phyloP scores from a whole-genome alignment of 1,139 yeast genomes.

The Citeromyces hawaiiensis region DNA sequence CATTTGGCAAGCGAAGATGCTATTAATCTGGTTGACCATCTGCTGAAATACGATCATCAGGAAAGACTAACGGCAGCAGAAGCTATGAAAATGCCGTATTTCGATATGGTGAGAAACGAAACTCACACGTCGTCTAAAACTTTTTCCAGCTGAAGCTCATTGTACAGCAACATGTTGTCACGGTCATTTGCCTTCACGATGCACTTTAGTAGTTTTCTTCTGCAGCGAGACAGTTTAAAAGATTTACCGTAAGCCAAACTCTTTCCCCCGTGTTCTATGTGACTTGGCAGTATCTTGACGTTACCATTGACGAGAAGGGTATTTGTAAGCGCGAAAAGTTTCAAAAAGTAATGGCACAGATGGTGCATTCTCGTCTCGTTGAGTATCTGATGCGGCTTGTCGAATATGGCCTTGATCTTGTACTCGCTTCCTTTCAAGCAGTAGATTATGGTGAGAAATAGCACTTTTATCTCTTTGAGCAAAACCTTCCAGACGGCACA shows the following conservation, averaged over 20 bases:
- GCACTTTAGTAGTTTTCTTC: not conserved
- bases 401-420: not conserved
- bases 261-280: not conserved
- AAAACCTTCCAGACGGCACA: not conserved
- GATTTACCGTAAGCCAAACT: not conserved
- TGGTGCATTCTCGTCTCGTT: not conserved
- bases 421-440: not conserved
- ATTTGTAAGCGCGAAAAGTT: not conserved
- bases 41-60: constrained; percentile 61
- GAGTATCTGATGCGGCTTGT: not conserved
- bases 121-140: not conserved
- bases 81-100: constrained; percentile 55
- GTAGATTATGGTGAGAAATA: not conserved
- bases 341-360: not conserved
- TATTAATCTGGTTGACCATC: constrained; percentile 50
- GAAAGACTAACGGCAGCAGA: constrained; percentile 65
- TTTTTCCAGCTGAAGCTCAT: not conserved
- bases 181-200: not conserved
- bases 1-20: constrained; percentile 57
- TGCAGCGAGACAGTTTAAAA: not conserved
- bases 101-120: constrained; percentile 13
- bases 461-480: not conserved
- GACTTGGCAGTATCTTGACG: not conserved
- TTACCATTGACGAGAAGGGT: not conserved
- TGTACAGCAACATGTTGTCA: not conserved